Conservation (phyloP, 805 yeast species). For the Lachancea nothofagi region DNA sequence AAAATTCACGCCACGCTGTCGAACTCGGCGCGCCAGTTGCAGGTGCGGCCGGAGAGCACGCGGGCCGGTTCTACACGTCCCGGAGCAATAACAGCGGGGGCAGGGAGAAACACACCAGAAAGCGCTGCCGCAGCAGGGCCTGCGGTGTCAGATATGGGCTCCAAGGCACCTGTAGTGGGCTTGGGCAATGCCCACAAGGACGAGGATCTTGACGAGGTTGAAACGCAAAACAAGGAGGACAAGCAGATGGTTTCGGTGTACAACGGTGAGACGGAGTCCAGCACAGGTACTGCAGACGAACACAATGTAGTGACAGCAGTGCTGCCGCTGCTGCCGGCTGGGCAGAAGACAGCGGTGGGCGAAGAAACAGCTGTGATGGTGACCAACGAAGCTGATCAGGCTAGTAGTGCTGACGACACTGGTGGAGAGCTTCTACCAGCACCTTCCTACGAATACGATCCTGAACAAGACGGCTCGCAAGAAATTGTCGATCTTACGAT, state of each 20-base stretch:
- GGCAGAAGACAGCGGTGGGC: background rate
- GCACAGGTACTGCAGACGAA: conserved; percentile 20
- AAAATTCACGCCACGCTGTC: conserved; percentile 16
- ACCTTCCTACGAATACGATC: conserved; percentile 20
- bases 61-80: background rate
- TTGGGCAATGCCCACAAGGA: conserved; percentile 1
- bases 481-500: conserved; percentile 53
- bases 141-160: too few species aligned
- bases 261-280: conserved; percentile 27
- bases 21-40: conserved; percentile 16
- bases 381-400: conserved; percentile 15
- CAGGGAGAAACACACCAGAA: background rate
- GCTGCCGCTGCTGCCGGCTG: conserved; percentile 9
- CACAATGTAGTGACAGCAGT: conserved; percentile 2
- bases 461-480: conserved; percentile 17
- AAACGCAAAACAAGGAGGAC: conserved; percentile 15
- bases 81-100: background rate
- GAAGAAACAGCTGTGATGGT: conserved; percentile 15
- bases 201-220: conserved; percentile 13
- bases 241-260: conserved; percentile 22
- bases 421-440: conserved; percentile 25
- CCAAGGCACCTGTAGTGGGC: background rate
- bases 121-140: background rate
- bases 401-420: conserved; percentile 20
- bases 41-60: background rate